These are phyloP conservation scores for Solanum tarapatanum DNA, from an alignment of 257 asterid genomes.

Conservation along the genomic window DNA sequence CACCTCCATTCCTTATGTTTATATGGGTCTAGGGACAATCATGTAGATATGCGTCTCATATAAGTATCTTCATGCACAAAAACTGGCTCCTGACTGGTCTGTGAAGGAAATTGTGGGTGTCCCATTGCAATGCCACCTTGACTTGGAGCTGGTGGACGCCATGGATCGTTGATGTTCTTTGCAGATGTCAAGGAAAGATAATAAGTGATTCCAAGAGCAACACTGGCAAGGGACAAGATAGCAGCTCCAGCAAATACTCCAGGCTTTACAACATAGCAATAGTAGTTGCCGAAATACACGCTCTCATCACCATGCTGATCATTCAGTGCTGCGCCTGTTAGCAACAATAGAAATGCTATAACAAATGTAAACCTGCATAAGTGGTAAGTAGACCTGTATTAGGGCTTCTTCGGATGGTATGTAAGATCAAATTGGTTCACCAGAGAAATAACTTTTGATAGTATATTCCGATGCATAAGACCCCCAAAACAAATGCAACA, in stretches of 20 bases:
- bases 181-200: constrained; percentile 34
- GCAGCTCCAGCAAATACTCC: constrained; percentile 95
- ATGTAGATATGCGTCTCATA: constrained; percentile 56
- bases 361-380: constrained; percentile 79
- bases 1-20: neutral
- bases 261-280: constrained; percentile 68
- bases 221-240: constrained; percentile 53
- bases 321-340: constrained; percentile 88
- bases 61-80: constrained; percentile 92
- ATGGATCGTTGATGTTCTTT: constrained; percentile 28
- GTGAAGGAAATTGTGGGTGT: constrained; percentile 65
- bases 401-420: neutral
- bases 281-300: constrained; percentile 52
- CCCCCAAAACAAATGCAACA: neutral
- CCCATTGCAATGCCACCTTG: constrained; percentile 79
- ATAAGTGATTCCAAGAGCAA: constrained; percentile 56
- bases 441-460: neutral
- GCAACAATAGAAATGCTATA: constrained; percentile 67
- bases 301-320: constrained; percentile 75
- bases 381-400: neutral
- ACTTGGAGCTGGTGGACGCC: constrained; percentile 26
- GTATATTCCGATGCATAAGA: neutral
- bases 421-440: neutral
- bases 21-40: neutral
- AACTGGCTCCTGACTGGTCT: constrained; percentile 41